phyloP scores from a whole-genome alignment of 371 early-diverging fungal genomes.

The Amoeboaphelidium protococcarum region DNA sequence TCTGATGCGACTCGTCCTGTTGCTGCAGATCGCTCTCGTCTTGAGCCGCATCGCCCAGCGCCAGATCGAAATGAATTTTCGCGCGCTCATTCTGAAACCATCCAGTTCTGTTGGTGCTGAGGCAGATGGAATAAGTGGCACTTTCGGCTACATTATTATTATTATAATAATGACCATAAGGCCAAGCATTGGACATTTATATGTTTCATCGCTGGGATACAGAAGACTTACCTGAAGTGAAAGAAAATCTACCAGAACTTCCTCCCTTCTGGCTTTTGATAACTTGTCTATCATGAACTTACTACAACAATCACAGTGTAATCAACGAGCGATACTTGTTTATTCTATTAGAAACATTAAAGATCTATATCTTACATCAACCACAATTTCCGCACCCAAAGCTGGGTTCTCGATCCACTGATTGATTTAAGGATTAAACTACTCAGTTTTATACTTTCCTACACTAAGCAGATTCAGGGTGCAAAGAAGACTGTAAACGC shows the following conservation, averaged over 20 bases:
- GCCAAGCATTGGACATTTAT: too few species aligned
- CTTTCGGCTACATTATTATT: too few species aligned
- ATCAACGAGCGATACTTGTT: too few species aligned
- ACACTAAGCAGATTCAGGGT: background rate
- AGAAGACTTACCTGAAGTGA: conserved; percentile 59
- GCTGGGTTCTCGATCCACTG: background rate
- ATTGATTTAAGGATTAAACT: background rate
- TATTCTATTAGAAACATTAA: too few species aligned
- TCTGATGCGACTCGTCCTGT: background rate
- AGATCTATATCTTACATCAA: too few species aligned
- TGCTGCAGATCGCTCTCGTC: background rate
- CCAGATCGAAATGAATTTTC: background rate
- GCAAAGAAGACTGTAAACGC: too few species aligned
- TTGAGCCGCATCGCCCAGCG: background rate
- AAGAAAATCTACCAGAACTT: conserved; percentile 47
- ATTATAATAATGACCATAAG: too few species aligned
- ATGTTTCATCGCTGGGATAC: too few species aligned
- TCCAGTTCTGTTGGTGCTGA: background rate
- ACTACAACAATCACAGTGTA: too few species aligned
- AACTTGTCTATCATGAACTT: background rate
- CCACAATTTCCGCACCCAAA: background rate
- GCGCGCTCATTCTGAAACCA: background rate
- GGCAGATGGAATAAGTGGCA: background rate
- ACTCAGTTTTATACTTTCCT: background rate
- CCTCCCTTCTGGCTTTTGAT: conserved; percentile 28